These are phyloP conservation scores for Poa pratensis DNA, from an alignment of 176 grass and related monocot genomes.

Conservation along the genomic window DNA sequence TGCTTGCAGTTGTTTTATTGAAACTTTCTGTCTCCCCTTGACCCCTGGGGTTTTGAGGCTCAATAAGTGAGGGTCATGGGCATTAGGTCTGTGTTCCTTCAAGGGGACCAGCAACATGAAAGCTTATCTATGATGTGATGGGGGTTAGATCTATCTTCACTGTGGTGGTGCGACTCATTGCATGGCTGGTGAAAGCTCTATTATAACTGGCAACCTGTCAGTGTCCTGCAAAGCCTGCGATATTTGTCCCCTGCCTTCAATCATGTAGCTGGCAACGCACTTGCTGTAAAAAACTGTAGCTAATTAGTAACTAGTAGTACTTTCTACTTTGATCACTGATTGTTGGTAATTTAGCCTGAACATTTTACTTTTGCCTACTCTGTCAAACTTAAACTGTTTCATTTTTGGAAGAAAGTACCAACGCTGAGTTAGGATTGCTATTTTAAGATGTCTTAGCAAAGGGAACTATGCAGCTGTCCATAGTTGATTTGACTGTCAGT, in stretches of 20 bases:
- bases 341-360: constrained; percentile 16
- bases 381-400: neutral
- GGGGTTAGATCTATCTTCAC: constrained; percentile 46
- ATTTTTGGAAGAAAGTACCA: neutral
- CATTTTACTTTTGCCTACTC: constrained; percentile 2
- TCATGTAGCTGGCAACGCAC: constrained; percentile 36
- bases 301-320: neutral
- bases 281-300: constrained; percentile 14
- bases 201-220: constrained; percentile 47
- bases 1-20: constrained; percentile 20
- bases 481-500: neutral
- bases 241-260: constrained; percentile 54
- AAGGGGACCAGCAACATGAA: constrained; percentile 55
- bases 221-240: constrained; percentile 69
- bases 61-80: constrained; percentile 54
- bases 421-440: neutral
- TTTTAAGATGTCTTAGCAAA: neutral
- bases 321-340: constrained; percentile 2
- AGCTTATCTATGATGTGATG: constrained; percentile 59
- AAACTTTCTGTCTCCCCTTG: neutral
- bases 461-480: neutral
- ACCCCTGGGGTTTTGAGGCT: constrained; percentile 25
- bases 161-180: constrained; percentile 50
- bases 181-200: constrained; percentile 56
- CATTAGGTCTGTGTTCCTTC: constrained; percentile 41